Evolutionary conservation across 305 asterid genomes (phyloP).

Genomic region (Solanum hybrid): DNA sequence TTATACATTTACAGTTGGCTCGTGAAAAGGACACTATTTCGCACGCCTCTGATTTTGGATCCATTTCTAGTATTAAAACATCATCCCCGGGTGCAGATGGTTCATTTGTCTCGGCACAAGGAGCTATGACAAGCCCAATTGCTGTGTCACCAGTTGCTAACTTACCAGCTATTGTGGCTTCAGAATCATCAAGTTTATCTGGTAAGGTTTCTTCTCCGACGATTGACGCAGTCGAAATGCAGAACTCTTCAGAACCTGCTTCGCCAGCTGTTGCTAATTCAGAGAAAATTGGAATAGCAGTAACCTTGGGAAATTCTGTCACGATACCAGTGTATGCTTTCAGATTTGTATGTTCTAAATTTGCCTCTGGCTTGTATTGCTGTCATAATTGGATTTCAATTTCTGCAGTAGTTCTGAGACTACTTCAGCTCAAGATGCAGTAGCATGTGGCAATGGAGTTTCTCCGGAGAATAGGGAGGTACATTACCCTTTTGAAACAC

Average conservation of each 20-base stretch:
- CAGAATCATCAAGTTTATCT: conserved; percentile 38
- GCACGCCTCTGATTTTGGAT: conserved; percentile 24
- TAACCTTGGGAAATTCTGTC: conserved; percentile 18
- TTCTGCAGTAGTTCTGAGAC: conserved; percentile 36
- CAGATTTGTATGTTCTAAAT: background rate
- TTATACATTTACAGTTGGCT: conserved; percentile 46
- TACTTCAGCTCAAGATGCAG: conserved; percentile 35
- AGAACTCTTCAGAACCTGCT: conserved; percentile 29
- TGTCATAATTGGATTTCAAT: conserved; percentile 8
- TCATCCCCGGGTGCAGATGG: conserved; percentile 27
- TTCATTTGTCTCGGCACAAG: conserved; percentile 27
- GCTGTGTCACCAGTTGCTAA: conserved; percentile 38
- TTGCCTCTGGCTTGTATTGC: conserved; percentile 9
- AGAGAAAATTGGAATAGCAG: conserved; percentile 26
- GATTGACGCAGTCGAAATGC: conserved; percentile 26
- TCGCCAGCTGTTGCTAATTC: conserved; percentile 19
- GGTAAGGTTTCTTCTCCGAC: conserved; percentile 30
- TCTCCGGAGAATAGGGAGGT: conserved; percentile 43
- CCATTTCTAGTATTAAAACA: conserved; percentile 36
- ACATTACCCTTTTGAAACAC: conserved; percentile 5
- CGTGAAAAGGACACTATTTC: conserved; percentile 43
- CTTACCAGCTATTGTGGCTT: conserved; percentile 25
- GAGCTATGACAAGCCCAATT: conserved; percentile 43
- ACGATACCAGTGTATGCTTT: conserved; percentile 40
- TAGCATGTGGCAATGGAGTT: conserved; percentile 25